Percentiles rank a stretch among this genome's conserved stretches.
Conservation (phyloP, 2,329 filamentous ascomycete species). For the Penicillium sp. region DNA sequence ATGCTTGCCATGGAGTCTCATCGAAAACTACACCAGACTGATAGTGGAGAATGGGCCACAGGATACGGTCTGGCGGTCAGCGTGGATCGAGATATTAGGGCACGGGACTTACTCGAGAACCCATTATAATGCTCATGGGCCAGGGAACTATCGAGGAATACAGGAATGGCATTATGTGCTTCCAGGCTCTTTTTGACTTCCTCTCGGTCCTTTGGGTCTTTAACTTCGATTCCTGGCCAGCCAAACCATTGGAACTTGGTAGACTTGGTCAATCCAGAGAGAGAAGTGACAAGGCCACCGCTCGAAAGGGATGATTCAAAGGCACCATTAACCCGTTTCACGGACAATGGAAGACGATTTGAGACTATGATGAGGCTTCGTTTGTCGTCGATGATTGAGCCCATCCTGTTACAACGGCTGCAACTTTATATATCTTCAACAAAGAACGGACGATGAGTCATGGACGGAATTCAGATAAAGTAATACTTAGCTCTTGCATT, state of each 20-base stretch:
- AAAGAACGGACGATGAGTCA: neutral
- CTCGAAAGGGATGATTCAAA: constrained; percentile 89
- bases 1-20: constrained; percentile 66
- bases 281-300: constrained; percentile 82
- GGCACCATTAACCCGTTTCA: constrained; percentile 77
- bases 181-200: constrained; percentile 69
- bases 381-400: constrained; percentile 14
- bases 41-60: constrained; percentile 73
- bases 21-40: constrained; percentile 11
- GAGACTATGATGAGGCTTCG: constrained; percentile 67
- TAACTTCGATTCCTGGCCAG: constrained; percentile 86
- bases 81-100: neutral
- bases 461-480: neutral
- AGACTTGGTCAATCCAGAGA: constrained; percentile 82
- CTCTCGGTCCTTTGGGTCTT: constrained; percentile 66
- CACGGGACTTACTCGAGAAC: constrained; percentile 72
- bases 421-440: neutral
- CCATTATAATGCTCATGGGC: constrained; percentile 94
- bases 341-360: constrained; percentile 87
- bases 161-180: constrained; percentile 77
- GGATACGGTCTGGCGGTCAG: constrained; percentile 69
- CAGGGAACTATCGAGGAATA: constrained; percentile 83
- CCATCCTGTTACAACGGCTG: constrained; percentile 5
- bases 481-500: neutral
- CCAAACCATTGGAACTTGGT: constrained; percentile 95